A percentile compares a stretch with the other conserved stretches of the same genome.
Conservation (phyloP, 805 yeast species). For the Candida sonorensis region DNA sequence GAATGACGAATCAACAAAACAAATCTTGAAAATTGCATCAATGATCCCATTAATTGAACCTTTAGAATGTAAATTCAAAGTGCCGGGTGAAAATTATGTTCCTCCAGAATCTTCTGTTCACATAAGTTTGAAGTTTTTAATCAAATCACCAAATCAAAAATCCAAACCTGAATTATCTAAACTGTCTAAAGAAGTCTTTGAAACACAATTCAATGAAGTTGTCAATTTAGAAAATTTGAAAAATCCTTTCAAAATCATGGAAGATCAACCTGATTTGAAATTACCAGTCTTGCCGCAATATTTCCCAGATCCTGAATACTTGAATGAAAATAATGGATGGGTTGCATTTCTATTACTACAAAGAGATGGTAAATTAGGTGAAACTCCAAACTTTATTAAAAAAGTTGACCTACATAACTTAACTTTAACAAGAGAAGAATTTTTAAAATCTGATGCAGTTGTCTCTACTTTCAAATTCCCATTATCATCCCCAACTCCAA, state of each 20-base stretch:
- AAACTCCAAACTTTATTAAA: constrained; percentile 50
- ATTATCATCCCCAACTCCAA: constrained; percentile 73
- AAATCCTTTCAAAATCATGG: constrained; percentile 64
- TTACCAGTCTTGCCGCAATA: constrained; percentile 57
- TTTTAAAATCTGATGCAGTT: constrained; percentile 34
- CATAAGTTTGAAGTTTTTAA: constrained; percentile 65
- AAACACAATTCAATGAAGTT: constrained; percentile 41
- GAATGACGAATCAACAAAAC: too few species aligned
- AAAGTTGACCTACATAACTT: constrained; percentile 52
- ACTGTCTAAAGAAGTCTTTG: constrained; percentile 26
- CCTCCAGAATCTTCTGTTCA: constrained; percentile 72
- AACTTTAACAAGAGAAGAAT: constrained; percentile 44
- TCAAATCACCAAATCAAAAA: constrained; percentile 67
- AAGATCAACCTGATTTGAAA: constrained; percentile 65
- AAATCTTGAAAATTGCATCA: constrained; percentile 49
- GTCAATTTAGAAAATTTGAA: constrained; percentile 59
- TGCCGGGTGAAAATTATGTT: constrained; percentile 76
- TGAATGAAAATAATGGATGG: constrained; percentile 42
- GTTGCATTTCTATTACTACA: constrained; percentile 62
- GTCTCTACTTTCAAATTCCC: constrained; percentile 75
- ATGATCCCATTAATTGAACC: constrained; percentile 65
- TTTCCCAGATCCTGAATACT: constrained; percentile 52
- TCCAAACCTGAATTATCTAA: constrained; percentile 41
- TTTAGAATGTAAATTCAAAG: constrained; percentile 65
- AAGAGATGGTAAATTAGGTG: constrained; percentile 74